Evolutionary conservation across 2,329 filamentous ascomycete species (phyloP), one percentile per base, ranked within the genome.

Genomic region (Pseudogymnoascus sp.): DNA sequence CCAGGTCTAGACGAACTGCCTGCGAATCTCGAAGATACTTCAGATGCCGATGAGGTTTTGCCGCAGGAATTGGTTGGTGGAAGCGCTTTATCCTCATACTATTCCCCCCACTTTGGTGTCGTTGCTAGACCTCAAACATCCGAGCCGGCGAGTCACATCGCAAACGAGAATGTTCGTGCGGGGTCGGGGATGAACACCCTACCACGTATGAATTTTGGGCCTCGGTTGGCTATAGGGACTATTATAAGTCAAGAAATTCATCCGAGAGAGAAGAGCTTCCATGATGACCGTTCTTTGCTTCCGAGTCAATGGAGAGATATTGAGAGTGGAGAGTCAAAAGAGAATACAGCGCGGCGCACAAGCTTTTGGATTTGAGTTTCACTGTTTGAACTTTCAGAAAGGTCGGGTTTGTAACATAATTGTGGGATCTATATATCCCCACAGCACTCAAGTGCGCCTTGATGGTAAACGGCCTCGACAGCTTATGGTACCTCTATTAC

Each of bases 261-360:
- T 23, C 34, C 34, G 8, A 63, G 65, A 59, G 64, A 69, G 14
- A 38, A 38, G 16, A 70, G 66, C 53, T 71, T 68, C 18, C 65
- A 69, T 62, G 70, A 71, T 64, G 69, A 72, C 56, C 65, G 68
- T 53, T 64, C 67, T 5, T 49, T 69, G 31, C 60, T 72, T 28
- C 70, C 69, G 5, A 71, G 69, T 64, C 69, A 71, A 36, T 60
- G 65, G 16, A 66, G 59, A 25, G 43, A 46, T 37, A 21, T 64
- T 11, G 49, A 56, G 14, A 23, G 65, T 14, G 53, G 28, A 8
- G 64, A 42, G 16, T 43, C 21, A 9, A 37, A 42, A 16, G 42
- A 61, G 28, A 49, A 23, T 31, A 61, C 59, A 23, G 18, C 63
- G 9, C 66, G 70, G 59, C 66, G 68, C 49, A 65, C 66, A 11